phyloP scores from a whole-genome alignment of 441 rosid species.

The Bruguiera hainesii region DNA sequence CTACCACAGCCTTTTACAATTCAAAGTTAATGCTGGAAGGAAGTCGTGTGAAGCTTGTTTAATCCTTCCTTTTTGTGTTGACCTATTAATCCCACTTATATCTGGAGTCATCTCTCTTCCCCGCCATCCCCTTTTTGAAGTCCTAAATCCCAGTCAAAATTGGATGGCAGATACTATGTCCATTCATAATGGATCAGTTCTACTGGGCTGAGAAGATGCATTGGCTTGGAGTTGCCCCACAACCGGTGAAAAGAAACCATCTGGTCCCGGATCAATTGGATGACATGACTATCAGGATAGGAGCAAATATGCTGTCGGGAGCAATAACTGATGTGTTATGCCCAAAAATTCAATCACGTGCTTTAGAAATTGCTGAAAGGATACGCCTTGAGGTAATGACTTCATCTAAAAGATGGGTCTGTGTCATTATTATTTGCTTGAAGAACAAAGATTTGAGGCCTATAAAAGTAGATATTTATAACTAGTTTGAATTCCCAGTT shows the following conservation, averaged over 20 bases:
- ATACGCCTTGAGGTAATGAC: slow-evolving; percentile 64
- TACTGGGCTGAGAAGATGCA: slow-evolving; percentile 94
- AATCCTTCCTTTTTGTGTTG: too few relatives aligned
- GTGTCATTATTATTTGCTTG: neutral
- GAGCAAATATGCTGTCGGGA: slow-evolving; percentile 48
- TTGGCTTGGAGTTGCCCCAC: slow-evolving; percentile 93
- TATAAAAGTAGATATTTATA: neutral
- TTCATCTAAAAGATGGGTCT: neutral
- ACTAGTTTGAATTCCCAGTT: too few relatives aligned
- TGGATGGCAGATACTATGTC: slow-evolving; percentile 68
- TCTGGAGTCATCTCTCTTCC: too few relatives aligned
- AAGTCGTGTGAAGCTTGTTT: too few relatives aligned
- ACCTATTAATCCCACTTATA: too few relatives aligned
- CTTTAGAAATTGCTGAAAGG: slow-evolving; percentile 44
- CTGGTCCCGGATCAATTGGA: slow-evolving; percentile 45
- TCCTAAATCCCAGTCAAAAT: neutral
- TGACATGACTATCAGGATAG: slow-evolving; percentile 35
- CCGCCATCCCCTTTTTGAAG: neutral
- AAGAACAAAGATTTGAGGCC: neutral
- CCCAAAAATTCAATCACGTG: slow-evolving; percentile 45
- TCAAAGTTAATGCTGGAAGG: neutral
- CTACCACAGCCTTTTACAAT: too few relatives aligned
- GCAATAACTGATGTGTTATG: slow-evolving; percentile 58
- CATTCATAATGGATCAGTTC: slow-evolving; percentile 89
- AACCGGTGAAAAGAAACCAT: slow-evolving; percentile 60